A percentile compares a stretch with the other conserved stretches of the same genome.
Conservation (phyloP, 495 filamentous ascomycete species). For the Aspergillus incahuasiensis region DNA sequence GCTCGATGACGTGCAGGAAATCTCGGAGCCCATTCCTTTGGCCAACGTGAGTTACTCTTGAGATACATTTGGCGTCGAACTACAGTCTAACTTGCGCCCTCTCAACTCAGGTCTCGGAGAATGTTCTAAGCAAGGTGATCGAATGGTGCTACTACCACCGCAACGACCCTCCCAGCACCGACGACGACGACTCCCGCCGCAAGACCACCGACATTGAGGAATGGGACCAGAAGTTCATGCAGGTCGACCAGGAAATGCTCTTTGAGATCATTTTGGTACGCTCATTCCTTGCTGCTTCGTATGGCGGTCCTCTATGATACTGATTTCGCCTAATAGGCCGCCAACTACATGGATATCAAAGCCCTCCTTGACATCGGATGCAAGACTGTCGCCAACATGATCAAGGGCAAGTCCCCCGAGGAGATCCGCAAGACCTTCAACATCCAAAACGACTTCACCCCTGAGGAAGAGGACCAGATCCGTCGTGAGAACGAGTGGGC, state of each 20-base stretch:
- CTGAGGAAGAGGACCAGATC: constrained; percentile 70
- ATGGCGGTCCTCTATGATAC: background rate
- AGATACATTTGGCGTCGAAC: background rate
- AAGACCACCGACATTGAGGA: constrained; percentile 99
- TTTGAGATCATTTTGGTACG: constrained; percentile 97
- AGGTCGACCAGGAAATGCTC: constrained; percentile 98
- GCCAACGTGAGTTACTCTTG: constrained; percentile 64
- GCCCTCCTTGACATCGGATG: constrained; percentile 62
- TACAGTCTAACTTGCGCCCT: constrained; percentile 1
- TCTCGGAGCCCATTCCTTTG: constrained; percentile 69
- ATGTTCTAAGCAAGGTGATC: constrained; percentile 89
- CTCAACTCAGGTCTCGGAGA: constrained; percentile 67
- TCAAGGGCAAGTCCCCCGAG: constrained; percentile 69
- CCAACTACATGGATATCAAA: constrained; percentile 72
- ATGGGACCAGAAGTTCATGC: constrained; percentile 99
- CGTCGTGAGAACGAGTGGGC: constrained; percentile 71
- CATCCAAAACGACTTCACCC: constrained; percentile 71
- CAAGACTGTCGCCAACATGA: constrained; percentile 69
- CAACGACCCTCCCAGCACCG: constrained; percentile 71
- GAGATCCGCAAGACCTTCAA: constrained; percentile 75
- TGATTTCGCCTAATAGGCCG: constrained; percentile 40
- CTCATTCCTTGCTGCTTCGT: constrained; percentile 12
- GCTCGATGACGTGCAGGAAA: constrained; percentile 84
- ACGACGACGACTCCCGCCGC: constrained; percentile 91
- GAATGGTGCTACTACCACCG: constrained; percentile 97